These are phyloP conservation scores for Cyclotella atomus DNA, from an alignment of 108 stramenopile species.

Conservation along the genomic window DNA sequence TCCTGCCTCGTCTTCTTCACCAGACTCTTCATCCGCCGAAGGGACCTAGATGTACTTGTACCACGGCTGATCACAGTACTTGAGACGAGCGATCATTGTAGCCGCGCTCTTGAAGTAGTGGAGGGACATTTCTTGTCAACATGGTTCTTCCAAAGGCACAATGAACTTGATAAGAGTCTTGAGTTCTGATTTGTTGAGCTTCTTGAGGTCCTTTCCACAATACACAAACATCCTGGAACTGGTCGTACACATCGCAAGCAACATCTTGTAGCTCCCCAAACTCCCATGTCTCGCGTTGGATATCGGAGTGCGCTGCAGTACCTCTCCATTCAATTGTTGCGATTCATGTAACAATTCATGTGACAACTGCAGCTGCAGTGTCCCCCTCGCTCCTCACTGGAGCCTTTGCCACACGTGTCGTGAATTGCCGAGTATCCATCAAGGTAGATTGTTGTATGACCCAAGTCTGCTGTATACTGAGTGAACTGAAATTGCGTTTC, in stretches of 20 bases:
- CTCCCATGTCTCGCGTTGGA: background rate
- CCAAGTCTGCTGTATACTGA: no score
- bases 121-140: background rate
- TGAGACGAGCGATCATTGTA: background rate
- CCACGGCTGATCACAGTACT: background rate
- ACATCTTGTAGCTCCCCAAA: background rate
- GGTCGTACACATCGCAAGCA: background rate
- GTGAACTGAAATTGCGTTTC: no score
- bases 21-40: background rate
- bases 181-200: background rate
- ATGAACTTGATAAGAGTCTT: background rate
- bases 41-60: background rate
- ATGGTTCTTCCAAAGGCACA: background rate
- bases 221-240: no score
- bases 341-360: no score
- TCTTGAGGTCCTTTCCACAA: no score
- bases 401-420: no score
- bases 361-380: no score
- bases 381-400: no score
- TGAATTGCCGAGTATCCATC: no score
- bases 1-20: no score
- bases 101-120: background rate
- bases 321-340: background rate
- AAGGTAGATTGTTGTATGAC: no score
- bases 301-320: background rate